phyloP scores from a whole-genome alignment of 257 asterid species.

The Solanum sitiens region DNA sequence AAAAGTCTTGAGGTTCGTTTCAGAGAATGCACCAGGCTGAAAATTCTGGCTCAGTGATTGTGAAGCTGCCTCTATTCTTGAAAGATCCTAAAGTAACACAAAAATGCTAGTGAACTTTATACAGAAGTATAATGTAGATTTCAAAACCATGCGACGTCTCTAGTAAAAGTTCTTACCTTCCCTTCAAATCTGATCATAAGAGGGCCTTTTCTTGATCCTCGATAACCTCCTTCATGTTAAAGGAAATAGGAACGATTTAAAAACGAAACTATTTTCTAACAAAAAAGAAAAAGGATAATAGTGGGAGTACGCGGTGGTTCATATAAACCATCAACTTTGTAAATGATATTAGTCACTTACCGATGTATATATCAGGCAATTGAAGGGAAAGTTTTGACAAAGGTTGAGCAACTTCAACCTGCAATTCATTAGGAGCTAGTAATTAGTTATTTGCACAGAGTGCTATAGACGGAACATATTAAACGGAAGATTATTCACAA shows the following conservation, averaged over 20 bases:
- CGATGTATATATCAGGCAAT: constrained; percentile 60
- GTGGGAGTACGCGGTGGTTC: background rate
- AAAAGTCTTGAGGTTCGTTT: constrained; percentile 1
- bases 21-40: constrained; percentile 28
- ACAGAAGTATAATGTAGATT: background rate
- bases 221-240: constrained; percentile 42
- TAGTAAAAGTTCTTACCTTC: constrained; percentile 32
- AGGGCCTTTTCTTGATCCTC: constrained; percentile 58
- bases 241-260: background rate
- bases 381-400: constrained; percentile 43
- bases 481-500: background rate
- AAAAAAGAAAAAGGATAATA: too few species aligned
- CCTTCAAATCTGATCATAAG: constrained; percentile 52
- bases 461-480: background rate
- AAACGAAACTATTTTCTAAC: background rate
- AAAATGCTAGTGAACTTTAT: background rate
- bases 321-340: background rate
- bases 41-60: constrained; percentile 47
- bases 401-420: constrained; percentile 75
- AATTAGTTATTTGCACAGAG: background rate
- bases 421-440: constrained; percentile 2
- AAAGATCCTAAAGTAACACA: constrained; percentile 33
- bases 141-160: background rate
- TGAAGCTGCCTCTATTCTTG: constrained; percentile 47
- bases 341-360: constrained; percentile 3